Percentiles rank a stretch among this genome's conserved stretches.
Conservation (phyloP, 2,329 filamentous ascomycete genomes). For the Leptographium galeiforme region DNA sequence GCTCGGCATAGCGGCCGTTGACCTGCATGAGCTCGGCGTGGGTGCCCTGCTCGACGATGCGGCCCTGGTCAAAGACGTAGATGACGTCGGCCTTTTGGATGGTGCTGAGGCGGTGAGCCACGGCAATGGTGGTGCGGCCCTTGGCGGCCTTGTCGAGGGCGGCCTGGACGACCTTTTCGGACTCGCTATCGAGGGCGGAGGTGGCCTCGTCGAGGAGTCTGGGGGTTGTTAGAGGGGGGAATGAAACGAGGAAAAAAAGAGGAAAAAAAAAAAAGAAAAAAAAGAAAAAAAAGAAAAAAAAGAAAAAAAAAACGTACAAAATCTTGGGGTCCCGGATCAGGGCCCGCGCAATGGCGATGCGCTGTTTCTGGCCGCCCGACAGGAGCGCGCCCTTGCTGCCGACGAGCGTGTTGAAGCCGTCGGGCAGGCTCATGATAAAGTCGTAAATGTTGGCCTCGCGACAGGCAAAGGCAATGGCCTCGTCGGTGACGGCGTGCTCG, state of each 20-base stretch:
- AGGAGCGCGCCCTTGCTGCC: constrained; percentile 77
- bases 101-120: constrained; percentile 81
- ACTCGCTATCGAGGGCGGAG: constrained; percentile 61
- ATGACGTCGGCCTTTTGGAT: constrained; percentile 93
- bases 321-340: constrained; percentile 84
- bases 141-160: constrained; percentile 71
- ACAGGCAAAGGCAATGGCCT: constrained; percentile 63
- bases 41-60: constrained; percentile 71
- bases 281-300: background rate
- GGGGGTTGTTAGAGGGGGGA: background rate
- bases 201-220: constrained; percentile 68
- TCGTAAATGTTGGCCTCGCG: constrained; percentile 87
- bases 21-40: constrained; percentile 59
- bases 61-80: constrained; percentile 88
- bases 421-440: constrained; percentile 70
- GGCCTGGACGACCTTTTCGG: constrained; percentile 67
- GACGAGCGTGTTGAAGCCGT: constrained; percentile 74
- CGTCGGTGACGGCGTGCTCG: constrained; percentile 51
- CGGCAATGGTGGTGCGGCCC: constrained; percentile 81
- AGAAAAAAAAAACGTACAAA: constrained; percentile 25
- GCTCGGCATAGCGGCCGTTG: constrained; percentile 61
- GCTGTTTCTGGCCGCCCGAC: constrained; percentile 87
- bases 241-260: background rate
- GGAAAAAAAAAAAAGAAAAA: too few relatives aligned
- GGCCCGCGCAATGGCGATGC: constrained; percentile 84